A percentile compares a stretch with the other conserved stretches of the same genome.
phyloP scores from a whole-genome alignment of 768 basidiomycete genomes.

The Auriculariales sp. region DNA sequence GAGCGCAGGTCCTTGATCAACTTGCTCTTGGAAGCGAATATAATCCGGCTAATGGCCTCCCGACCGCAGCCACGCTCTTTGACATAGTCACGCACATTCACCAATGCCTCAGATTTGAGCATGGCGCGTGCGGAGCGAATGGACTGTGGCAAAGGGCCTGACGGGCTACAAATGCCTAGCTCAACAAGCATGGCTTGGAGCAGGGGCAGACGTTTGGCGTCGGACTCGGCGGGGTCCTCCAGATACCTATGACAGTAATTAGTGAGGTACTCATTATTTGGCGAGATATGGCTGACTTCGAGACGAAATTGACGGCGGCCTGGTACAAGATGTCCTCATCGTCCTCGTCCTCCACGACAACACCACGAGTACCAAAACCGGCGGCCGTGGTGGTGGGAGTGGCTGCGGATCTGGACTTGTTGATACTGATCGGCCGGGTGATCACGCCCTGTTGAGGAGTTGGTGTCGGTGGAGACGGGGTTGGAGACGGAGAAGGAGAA shows the following conservation, averaged over 20 bases:
- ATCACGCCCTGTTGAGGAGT: too few species aligned
- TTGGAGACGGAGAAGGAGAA: too few species aligned
- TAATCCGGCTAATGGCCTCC: slow-evolving; percentile 39
- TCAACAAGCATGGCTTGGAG: slow-evolving; percentile 66
- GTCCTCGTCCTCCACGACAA: slow-evolving; percentile 4
- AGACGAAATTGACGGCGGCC: slow-evolving; percentile 45
- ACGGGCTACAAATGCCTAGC: slow-evolving; percentile 31
- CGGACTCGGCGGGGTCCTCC: slow-evolving; percentile 29
- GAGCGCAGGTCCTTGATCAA: slow-evolving; percentile 45
- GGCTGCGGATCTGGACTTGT: too few species aligned
- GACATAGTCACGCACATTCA: slow-evolving; percentile 64
- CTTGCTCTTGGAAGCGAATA: slow-evolving; percentile 47
- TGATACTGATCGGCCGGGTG: too few species aligned
- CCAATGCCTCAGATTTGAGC: slow-evolving; percentile 48
- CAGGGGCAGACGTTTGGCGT: slow-evolving; percentile 38
- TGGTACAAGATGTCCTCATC: slow-evolving; percentile 25
- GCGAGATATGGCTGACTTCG: slow-evolving; percentile 30
- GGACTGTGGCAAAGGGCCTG: slow-evolving; percentile 36
- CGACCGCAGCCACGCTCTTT: slow-evolving; percentile 49
- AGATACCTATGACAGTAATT: slow-evolving; percentile 28
- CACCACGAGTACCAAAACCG: slow-evolving; percentile 1
- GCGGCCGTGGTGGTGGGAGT: too few species aligned
- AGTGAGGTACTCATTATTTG: not conserved
- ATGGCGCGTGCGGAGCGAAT: slow-evolving; percentile 54
- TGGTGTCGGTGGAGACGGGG: too few species aligned